Base-by-base conservation (phyloP, 2,329 filamentous ascomycete species). In the Microcera coccophila region DNA sequence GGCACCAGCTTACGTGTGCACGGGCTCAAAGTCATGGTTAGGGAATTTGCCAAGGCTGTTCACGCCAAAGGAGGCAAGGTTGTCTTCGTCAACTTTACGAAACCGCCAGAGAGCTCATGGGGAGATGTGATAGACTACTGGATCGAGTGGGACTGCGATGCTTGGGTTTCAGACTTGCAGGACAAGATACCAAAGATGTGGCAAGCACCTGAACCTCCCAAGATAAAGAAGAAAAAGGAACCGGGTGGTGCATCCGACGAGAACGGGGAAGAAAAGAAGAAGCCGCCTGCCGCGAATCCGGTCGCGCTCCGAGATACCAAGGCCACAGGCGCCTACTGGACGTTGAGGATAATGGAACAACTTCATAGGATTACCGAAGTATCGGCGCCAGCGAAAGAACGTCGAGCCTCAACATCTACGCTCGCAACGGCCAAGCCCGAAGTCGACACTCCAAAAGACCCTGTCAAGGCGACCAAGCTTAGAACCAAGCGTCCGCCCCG, bases 81-180 rank as follows among this genome's bases (percentile, higher is more conserved):
- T 0, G 71, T 87, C 4, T 87, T 87, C 64, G 79, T 87, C 49
- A 88, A 88, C 62, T 77, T 82, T 17, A 86, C 84, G 2, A 84
- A 84, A 54, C 83, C 84, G 0, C 73, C 84, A 0, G 82, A 86
- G 57, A 87, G 84, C 57, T 76, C 75, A 1, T 88, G 84, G 84
- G 79, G 82, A 1, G 83, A 86, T 41, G 68, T 86, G 0, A 83
- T 88, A 40, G 84, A 88, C 62, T 85, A 82, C 48, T 87, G 83
- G 78, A 74, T 88, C 1, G 74, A 84, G 49, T 86, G 82, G 82
- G 84, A 87, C 55, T 87, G 84, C 46, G 84, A 88, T 52, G 78
- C 78, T 4, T 88, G 84, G 84, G 82, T 87, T 1, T 63, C 72
- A 9, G 81, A 86, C 55, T 60, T 87, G 41, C 78, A 76, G 47